These are phyloP conservation scores for Chlamydomonas sphaeroides DNA, from an alignment of 139 green algal genomes.

Conservation along the genomic window DNA sequence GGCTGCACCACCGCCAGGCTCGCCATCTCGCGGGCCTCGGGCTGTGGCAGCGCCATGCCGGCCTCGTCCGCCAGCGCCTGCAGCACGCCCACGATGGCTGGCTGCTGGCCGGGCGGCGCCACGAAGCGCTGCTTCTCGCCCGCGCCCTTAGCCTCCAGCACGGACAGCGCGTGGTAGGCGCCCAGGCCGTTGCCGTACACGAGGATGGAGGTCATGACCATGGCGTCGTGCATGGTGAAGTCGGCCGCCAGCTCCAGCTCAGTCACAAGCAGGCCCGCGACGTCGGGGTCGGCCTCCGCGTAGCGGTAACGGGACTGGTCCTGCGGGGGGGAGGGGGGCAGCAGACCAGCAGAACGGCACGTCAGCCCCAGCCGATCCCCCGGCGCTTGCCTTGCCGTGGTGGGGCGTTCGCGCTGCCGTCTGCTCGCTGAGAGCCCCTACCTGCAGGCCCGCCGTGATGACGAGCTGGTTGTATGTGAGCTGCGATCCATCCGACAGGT, in stretches of 20 bases:
- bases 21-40: conserved; percentile 3
- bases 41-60: conserved; percentile 24
- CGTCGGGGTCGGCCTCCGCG: conserved; percentile 43
- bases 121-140: conserved; percentile 19
- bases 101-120: not conserved
- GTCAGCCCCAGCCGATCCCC: too few species aligned
- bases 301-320: conserved; percentile 41
- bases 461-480: conserved; percentile 70
- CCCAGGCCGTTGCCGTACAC: conserved; percentile 62
- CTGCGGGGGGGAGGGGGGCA: too few species aligned
- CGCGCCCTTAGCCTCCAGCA: conserved; percentile 46
- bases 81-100: conserved; percentile 42
- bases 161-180: conserved; percentile 49
- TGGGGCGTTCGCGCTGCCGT: too few species aligned
- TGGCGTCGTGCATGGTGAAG: conserved; percentile 47
- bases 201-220: conserved; percentile 44
- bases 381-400: too few species aligned
- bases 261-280: conserved; percentile 45
- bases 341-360: too few species aligned
- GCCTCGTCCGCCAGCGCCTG: conserved; percentile 33
- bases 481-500: conserved; percentile 53
- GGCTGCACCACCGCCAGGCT: conserved; percentile 6
- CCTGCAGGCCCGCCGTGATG: conserved; percentile 61
- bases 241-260: conserved; percentile 54
- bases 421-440: too few species aligned